Percentiles rank a stretch among this genome's conserved stretches.
Conservation (phyloP, 306 rosid genomes). For the Sicyos edulis region DNA sequence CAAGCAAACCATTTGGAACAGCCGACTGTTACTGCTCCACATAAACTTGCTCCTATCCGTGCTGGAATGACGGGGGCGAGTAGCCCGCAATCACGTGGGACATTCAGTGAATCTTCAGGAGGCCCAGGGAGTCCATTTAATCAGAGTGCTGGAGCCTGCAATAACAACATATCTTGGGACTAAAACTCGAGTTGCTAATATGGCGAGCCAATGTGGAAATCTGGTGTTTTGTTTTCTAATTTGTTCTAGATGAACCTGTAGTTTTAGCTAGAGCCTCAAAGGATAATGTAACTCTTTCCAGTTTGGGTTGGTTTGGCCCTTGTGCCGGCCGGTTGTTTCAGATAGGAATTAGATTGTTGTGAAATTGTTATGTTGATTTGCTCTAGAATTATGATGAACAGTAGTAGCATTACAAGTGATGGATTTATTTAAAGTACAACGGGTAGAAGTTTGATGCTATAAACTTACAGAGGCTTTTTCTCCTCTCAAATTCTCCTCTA, state of each 20-base stretch:
- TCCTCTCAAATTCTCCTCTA: not conserved
- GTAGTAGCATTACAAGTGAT: not conserved
- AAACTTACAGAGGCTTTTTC: not conserved
- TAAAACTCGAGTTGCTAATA: slow-evolving; percentile 27
- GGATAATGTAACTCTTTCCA: slow-evolving; percentile 14
- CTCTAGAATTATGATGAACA: slow-evolving; percentile 4
- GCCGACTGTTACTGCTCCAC: slow-evolving; percentile 15
- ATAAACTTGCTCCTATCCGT: slow-evolving; percentile 27
- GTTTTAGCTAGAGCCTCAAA: not conserved
- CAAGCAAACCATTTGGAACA: slow-evolving; percentile 28
- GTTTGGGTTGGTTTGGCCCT: not conserved
- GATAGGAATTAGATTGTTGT: slow-evolving; percentile 9
- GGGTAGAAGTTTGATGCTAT: not conserved
- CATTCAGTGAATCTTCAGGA: slow-evolving; percentile 42
- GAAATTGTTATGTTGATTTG: slow-evolving; percentile 14
- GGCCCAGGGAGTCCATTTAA: slow-evolving; percentile 41
- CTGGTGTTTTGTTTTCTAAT: slow-evolving; percentile 12
- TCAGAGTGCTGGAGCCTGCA: slow-evolving; percentile 40
- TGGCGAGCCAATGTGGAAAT: not conserved
- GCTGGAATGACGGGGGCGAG: slow-evolving; percentile 35
- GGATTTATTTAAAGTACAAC: not conserved
- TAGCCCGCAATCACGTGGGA: slow-evolving; percentile 37
- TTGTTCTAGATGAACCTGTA: slow-evolving; percentile 15
- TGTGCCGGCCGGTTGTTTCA: not conserved
- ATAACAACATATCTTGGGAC: slow-evolving; percentile 58